A percentile compares a stretch with the other conserved stretches of the same genome.
These are phyloP conservation scores for Hyaloscypha hepaticicola DNA, from an alignment of 495 filamentous ascomycete species.

Conservation along the genomic window DNA sequence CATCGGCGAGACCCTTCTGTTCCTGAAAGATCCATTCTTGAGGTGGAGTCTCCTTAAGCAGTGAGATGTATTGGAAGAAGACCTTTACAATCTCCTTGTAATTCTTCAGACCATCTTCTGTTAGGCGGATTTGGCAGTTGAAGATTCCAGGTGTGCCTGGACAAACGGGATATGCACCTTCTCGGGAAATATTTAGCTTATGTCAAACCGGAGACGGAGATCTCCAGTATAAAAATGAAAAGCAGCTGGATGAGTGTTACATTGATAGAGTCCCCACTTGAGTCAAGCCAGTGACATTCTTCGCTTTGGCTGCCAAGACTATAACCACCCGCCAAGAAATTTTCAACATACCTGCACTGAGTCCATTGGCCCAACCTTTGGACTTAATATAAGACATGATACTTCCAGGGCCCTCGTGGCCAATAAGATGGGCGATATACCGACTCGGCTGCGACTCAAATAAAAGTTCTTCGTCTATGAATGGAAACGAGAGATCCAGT, in stretches of 20 bases:
- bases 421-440: slow-evolving; percentile 91
- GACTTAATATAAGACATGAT: slow-evolving; percentile 93
- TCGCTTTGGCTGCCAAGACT: slow-evolving; percentile 38
- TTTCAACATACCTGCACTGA: slow-evolving; percentile 68
- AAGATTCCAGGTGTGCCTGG: slow-evolving; percentile 81
- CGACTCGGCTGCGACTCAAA: slow-evolving; percentile 83
- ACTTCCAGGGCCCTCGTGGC: slow-evolving; percentile 95
- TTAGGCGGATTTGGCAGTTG: slow-evolving; percentile 74
- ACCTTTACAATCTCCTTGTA: slow-evolving; percentile 86
- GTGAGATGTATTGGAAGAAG: slow-evolving; percentile 90
- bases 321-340: slow-evolving; percentile 53
- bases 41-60: slow-evolving; percentile 77
- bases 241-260: neutral
- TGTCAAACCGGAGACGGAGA: neutral
- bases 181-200: neutral
- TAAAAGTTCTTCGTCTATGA: slow-evolving; percentile 80
- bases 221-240: neutral
- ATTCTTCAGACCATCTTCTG: slow-evolving; percentile 75
- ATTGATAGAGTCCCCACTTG: neutral
- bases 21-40: slow-evolving; percentile 94
- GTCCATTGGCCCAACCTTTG: slow-evolving; percentile 90
- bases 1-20: slow-evolving; percentile 81
- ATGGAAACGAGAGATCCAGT: slow-evolving; percentile 85
- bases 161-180: slow-evolving; percentile 67
- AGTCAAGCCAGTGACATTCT: neutral